Percentiles rank a stretch among this genome's conserved stretches.
Evolutionary conservation across 176 grass and related monocot species (phyloP).

Genomic region (Oryza officinalis): DNA sequence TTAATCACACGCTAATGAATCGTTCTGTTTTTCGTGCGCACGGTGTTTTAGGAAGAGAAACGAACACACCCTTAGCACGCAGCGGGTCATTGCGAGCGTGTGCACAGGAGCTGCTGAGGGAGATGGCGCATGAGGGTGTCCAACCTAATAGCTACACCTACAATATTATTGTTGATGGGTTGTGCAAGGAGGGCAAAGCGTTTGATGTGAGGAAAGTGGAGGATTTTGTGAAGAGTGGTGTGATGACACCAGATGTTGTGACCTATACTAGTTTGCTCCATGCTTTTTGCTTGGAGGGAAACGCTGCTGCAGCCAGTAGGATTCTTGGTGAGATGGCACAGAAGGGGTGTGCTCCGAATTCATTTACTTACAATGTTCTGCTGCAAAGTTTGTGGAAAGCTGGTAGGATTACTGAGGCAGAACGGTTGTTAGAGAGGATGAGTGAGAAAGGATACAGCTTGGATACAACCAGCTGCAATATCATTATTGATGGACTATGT

Average conservation of each 20-base stretch:
- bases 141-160: slow-evolving; percentile 79
- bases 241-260: slow-evolving; percentile 75
- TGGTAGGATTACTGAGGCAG: slow-evolving; percentile 65
- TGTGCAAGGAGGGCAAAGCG: slow-evolving; percentile 83
- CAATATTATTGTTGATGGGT: slow-evolving; percentile 83
- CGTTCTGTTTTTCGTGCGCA: too few relatives aligned
- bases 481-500: slow-evolving; percentile 84
- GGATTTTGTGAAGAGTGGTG: slow-evolving; percentile 69
- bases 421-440: slow-evolving; percentile 78
- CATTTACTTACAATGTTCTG: slow-evolving; percentile 81
- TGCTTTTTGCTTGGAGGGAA: slow-evolving; percentile 73
- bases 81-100: too few relatives aligned
- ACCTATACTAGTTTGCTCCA: slow-evolving; percentile 87
- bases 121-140: slow-evolving; percentile 72
- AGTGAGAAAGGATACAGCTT: slow-evolving; percentile 64
- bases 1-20: too few relatives aligned
- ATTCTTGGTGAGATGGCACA: slow-evolving; percentile 80
- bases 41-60: too few relatives aligned
- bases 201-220: slow-evolving; percentile 73
- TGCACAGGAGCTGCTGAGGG: slow-evolving; percentile 60
- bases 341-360: slow-evolving; percentile 62
- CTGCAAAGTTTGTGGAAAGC: slow-evolving; percentile 88
- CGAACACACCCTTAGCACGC: too few relatives aligned
- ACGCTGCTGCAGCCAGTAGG: slow-evolving; percentile 54
- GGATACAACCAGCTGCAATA: slow-evolving; percentile 85